phyloP scores from a whole-genome alignment of 805 yeast genomes.

The Hanseniaspora jakobsenii region DNA sequence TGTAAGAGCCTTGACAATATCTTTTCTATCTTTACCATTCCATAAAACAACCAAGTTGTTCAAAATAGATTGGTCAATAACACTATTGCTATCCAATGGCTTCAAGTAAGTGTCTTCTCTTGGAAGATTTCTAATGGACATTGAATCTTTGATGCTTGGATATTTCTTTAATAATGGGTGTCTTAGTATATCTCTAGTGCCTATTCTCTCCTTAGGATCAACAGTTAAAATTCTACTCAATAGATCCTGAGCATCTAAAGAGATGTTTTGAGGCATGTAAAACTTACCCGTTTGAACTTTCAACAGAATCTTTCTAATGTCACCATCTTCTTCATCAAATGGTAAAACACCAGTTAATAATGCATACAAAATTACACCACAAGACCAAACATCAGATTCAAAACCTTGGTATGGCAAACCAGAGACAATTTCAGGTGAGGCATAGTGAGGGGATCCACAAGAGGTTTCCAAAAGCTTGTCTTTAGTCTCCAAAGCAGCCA shows the following conservation, averaged over 20 bases:
- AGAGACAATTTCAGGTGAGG: slow-evolving; percentile 94
- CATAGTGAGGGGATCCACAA: slow-evolving; percentile 98
- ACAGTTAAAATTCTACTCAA: slow-evolving; percentile 70
- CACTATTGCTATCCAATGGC: slow-evolving; percentile 28
- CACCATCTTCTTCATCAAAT: slow-evolving; percentile 76
- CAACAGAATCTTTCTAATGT: slow-evolving; percentile 69
- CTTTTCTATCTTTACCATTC: slow-evolving; percentile 56
- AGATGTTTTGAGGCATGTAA: slow-evolving; percentile 67
- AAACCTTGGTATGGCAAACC: slow-evolving; percentile 94
- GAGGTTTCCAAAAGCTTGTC: slow-evolving; percentile 80
- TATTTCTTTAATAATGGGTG: slow-evolving; percentile 80
- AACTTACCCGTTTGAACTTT: slow-evolving; percentile 88
- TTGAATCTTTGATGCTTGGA: slow-evolving; percentile 30
- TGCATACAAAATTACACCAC: slow-evolving; percentile 92
- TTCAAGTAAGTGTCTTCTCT: slow-evolving; percentile 31
- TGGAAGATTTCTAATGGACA: slow-evolving; percentile 30
- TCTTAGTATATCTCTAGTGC: slow-evolving; percentile 57
- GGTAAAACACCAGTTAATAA: slow-evolving; percentile 89
- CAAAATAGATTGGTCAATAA: slow-evolving; percentile 59
- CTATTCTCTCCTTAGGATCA: slow-evolving; percentile 68
- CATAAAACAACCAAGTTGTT: slow-evolving; percentile 67
- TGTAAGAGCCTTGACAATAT: slow-evolving; percentile 41
- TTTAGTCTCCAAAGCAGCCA: slow-evolving; percentile 90
- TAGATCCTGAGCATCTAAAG: slow-evolving; percentile 77
- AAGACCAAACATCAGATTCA: slow-evolving; percentile 95